These are phyloP conservation scores for Carex scoparia DNA, from an alignment of 176 grass and related monocot species.

Conservation along the genomic window DNA sequence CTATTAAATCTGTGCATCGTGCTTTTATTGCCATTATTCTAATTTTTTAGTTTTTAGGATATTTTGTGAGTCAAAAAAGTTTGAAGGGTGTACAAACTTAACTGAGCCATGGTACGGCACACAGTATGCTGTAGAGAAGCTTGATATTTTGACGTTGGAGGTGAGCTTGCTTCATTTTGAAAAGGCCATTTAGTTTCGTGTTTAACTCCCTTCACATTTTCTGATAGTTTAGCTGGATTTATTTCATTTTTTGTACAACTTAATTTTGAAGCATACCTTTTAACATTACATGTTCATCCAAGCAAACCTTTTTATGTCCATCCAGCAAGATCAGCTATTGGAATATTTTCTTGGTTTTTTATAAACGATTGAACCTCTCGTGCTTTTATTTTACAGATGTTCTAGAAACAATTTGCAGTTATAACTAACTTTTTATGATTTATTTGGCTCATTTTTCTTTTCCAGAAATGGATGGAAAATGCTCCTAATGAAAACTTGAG, in stretches of 20 bases:
- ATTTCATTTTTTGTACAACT: constrained; percentile 11
- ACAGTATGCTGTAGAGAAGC: constrained; percentile 59
- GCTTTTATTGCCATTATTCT: constrained; percentile 12
- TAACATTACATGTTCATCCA: background rate
- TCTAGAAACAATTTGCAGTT: background rate
- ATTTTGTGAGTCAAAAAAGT: constrained; percentile 85
- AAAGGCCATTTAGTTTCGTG: background rate
- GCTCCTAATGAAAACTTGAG: constrained; percentile 66
- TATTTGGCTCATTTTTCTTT: constrained; percentile 14
- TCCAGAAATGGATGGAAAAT: constrained; percentile 76
- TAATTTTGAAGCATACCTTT: background rate
- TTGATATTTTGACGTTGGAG: constrained; percentile 47
- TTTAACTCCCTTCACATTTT: background rate
- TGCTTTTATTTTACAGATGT: background rate
- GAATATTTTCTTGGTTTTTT: background rate
- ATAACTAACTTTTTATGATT: background rate
- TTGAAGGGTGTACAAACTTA: constrained; percentile 61
- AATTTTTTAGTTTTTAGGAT: constrained; percentile 42
- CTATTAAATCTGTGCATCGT: background rate
- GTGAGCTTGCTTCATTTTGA: constrained; percentile 26
- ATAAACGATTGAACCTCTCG: background rate
- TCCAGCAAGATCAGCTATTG: background rate
- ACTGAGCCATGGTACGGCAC: constrained; percentile 94
- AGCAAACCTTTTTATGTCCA: background rate
- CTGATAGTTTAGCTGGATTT: background rate